Conservation (phyloP, 805 yeast species). For the Lachancea sp. region DNA sequence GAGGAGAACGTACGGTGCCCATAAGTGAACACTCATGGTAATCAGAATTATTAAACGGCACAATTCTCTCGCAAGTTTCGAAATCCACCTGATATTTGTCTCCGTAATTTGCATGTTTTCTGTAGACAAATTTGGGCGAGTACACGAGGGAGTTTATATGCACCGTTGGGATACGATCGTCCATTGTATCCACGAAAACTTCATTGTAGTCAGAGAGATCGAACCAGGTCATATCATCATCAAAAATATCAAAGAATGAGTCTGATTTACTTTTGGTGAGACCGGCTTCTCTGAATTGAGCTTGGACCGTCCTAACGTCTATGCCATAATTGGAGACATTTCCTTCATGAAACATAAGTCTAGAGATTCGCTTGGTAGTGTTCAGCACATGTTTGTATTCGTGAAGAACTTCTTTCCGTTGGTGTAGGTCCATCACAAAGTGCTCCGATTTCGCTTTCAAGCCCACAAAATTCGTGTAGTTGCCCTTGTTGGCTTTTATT, state of each 20-base stretch:
- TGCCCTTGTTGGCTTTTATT: slow-evolving; percentile 13
- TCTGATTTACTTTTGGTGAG: slow-evolving; percentile 13
- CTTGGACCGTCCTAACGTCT: slow-evolving; percentile 55
- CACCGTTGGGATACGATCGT: slow-evolving; percentile 37
- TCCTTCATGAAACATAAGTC: slow-evolving; percentile 61
- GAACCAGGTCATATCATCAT: slow-evolving; percentile 53
- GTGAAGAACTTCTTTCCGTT: slow-evolving; percentile 43
- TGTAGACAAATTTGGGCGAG: slow-evolving; percentile 64
- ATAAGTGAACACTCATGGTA: slow-evolving; percentile 59
- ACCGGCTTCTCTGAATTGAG: slow-evolving; percentile 34
- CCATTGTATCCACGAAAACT: slow-evolving; percentile 39
- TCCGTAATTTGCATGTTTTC: slow-evolving; percentile 53
- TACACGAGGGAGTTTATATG: slow-evolving; percentile 54
- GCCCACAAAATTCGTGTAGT: slow-evolving; percentile 53
- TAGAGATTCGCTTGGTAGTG: slow-evolving; percentile 41
- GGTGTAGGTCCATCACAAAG: slow-evolving; percentile 63
- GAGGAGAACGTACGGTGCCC: slow-evolving; percentile 19
- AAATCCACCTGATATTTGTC: slow-evolving; percentile 36
- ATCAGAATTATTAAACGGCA: slow-evolving; percentile 45
- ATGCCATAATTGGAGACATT: slow-evolving; percentile 49
- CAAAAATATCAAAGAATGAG: slow-evolving; percentile 37
- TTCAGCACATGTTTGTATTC: slow-evolving; percentile 43
- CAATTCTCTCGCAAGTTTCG: slow-evolving; percentile 30
- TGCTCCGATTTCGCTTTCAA: slow-evolving; percentile 52
- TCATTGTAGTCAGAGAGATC: slow-evolving; percentile 59